Evolutionary conservation across 2,329 filamentous ascomycete species (phyloP).

Genomic region (Pestalotiopsis sp.): DNA sequence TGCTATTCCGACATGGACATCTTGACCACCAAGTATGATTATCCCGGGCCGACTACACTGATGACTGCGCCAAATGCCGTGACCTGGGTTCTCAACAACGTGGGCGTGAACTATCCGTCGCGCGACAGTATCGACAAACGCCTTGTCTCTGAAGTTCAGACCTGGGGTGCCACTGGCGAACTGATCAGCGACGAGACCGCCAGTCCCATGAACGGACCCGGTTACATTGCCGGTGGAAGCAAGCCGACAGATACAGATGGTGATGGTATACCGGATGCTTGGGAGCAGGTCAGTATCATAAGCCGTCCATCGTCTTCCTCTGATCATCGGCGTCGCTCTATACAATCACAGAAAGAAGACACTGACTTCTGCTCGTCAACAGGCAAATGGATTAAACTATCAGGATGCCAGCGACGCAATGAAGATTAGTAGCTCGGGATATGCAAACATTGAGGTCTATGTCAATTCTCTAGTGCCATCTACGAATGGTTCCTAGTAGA

Average conservation of each 20-base stretch:
- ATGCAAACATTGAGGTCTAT: conserved; percentile 51
- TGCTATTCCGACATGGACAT: conserved; percentile 52
- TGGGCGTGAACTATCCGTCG: conserved; percentile 41
- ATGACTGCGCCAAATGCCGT: conserved; percentile 43
- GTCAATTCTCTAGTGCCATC: conserved; percentile 47
- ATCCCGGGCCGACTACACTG: conserved; percentile 42
- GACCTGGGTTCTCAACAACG: conserved; percentile 39
- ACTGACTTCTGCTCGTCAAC: no score
- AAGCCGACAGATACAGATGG: conserved; percentile 46
- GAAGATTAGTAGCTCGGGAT: conserved; percentile 42
- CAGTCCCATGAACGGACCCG: conserved; percentile 39
- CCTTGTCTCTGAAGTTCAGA: conserved; percentile 45
- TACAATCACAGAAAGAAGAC: no score
- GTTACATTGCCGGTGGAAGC: conserved; percentile 39
- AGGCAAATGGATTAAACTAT: conserved; percentile 41
- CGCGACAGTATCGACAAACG: conserved; percentile 46
- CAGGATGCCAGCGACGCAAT: conserved; percentile 43
- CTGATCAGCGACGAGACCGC: conserved; percentile 49
- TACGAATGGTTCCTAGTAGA: neutral
- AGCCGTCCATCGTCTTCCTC: no score
- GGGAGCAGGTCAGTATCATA: conserved; percentile 32
- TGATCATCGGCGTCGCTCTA: no score
- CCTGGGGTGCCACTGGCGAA: conserved; percentile 45
- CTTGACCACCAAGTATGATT: conserved; percentile 40
- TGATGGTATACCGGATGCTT: conserved; percentile 53